Percentiles rank a stretch among this genome's conserved stretches.
Evolutionary conservation across 257 asterid species (phyloP).

Genomic region (Striga asiatica): DNA sequence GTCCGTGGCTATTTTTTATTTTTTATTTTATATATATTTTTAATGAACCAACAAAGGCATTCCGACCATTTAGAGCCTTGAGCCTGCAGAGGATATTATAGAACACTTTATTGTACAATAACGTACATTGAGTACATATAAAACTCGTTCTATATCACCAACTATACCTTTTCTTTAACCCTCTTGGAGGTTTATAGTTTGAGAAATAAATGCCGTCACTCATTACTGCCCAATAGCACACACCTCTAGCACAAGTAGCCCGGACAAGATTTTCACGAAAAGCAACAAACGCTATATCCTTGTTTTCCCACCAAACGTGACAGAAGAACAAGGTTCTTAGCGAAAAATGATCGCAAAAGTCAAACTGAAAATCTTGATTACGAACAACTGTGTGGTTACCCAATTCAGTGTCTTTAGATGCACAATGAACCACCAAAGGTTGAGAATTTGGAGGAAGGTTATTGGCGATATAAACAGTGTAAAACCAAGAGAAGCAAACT

Average conservation of each 20-base stretch:
- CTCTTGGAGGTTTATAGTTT: not conserved
- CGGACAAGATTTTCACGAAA: not conserved
- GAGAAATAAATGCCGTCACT: constrained; percentile 4
- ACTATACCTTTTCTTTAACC: not conserved
- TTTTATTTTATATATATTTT: no score
- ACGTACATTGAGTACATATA: no score
- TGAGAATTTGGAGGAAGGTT: not conserved
- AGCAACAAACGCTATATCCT: not conserved
- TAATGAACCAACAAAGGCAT: no score
- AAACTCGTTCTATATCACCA: no score
- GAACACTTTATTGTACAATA: no score
- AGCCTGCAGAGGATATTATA: no score
- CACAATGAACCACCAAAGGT: not conserved
- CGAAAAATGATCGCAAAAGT: not conserved
- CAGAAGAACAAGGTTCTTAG: not conserved
- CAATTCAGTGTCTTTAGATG: not conserved
- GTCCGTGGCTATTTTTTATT: no score
- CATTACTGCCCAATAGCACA: not conserved
- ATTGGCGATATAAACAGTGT: not conserved
- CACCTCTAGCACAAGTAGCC: not conserved
- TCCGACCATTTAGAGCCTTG: no score
- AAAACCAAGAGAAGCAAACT: not conserved
- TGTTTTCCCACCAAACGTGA: not conserved
- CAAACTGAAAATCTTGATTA: not conserved
- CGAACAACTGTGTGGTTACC: not conserved